Conservation (phyloP, 2,329 filamentous ascomycete species). For the Cordyceps farinosa region DNA sequence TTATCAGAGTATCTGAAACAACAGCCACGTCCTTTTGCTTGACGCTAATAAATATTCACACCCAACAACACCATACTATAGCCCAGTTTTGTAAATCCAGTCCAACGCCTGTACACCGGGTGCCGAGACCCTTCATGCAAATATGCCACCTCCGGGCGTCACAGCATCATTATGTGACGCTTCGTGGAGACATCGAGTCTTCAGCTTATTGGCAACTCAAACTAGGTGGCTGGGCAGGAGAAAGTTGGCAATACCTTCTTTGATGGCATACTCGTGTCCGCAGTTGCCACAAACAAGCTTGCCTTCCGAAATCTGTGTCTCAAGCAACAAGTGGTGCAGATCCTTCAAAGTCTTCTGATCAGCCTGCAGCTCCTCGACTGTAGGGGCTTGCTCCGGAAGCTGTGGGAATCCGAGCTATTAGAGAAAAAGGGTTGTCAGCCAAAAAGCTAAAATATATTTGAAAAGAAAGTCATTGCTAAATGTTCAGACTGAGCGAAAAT, state of each 20-base stretch:
- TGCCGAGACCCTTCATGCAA: neutral
- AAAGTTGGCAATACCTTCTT: conserved; percentile 96
- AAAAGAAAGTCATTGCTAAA: neutral
- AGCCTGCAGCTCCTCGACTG: conserved; percentile 56
- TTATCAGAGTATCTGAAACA: neutral
- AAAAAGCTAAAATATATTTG: neutral
- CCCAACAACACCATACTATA: neutral
- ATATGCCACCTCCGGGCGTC: neutral
- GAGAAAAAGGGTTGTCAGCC: neutral
- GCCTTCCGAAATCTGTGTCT: conserved; percentile 86
- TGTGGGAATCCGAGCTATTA: conserved; percentile 72
- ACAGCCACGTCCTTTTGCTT: neutral
- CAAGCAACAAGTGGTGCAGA: conserved; percentile 75
- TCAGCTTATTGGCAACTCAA: conserved; percentile 28
- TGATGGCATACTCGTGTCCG: conserved; percentile 88
- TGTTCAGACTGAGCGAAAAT: neutral
- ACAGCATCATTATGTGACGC: neutral
- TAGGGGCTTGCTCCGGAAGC: conserved; percentile 63
- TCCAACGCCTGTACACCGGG: conserved; percentile 9
- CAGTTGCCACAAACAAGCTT: conserved; percentile 89
- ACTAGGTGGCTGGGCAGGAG: conserved; percentile 89
- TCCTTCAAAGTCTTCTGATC: conserved; percentile 72
- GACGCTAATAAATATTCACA: neutral
- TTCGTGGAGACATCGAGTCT: neutral
- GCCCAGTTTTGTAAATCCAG: conserved; percentile 3